A percentile compares a stretch with the other conserved stretches of the same genome.
These are phyloP conservation scores for Thraustotheca clavata DNA, from an alignment of 352 stramenopile species.

Conservation along the genomic window DNA sequence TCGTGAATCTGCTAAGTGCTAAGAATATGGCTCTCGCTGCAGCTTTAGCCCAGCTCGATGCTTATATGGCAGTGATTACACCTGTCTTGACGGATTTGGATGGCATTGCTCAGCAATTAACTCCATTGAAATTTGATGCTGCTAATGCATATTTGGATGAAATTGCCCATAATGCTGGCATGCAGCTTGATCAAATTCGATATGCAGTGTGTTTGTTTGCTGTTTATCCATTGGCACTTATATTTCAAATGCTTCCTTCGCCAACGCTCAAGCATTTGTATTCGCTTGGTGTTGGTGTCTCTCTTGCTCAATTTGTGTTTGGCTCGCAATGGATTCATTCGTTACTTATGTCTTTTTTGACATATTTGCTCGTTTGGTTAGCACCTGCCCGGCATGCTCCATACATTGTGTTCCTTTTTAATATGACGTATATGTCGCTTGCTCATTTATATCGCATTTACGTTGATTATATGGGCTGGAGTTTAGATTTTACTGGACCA, in stretches of 20 bases:
- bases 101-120: conserved; percentile 32
- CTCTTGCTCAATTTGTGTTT: conserved; percentile 91
- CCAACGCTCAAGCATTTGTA: conserved; percentile 88
- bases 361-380: conserved; percentile 84
- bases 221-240: conserved; percentile 89
- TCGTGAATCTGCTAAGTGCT: background rate
- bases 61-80: conserved; percentile 6
- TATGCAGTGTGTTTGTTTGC: conserved; percentile 89
- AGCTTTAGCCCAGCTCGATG: background rate
- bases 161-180: conserved; percentile 33
- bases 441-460: conserved; percentile 93
- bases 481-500: conserved; percentile 72
- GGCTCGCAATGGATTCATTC: conserved; percentile 93
- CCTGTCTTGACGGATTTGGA: conserved; percentile 1
- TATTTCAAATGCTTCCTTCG: conserved; percentile 82
- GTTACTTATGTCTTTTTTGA: conserved; percentile 83
- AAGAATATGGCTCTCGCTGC: background rate
- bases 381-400: conserved; percentile 44
- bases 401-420: conserved; percentile 89
- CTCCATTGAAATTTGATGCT: conserved; percentile 42
- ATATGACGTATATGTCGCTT: conserved; percentile 89
- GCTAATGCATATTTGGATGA: conserved; percentile 38
- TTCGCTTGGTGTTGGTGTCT: conserved; percentile 86
- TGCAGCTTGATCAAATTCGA: conserved; percentile 52
- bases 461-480: conserved; percentile 93